A percentile compares a stretch with the other conserved stretches of the same genome.
Evolutionary conservation across 2,329 filamentous ascomycete species (phyloP).

Genomic region (Teratosphaeria nubilosa): DNA sequence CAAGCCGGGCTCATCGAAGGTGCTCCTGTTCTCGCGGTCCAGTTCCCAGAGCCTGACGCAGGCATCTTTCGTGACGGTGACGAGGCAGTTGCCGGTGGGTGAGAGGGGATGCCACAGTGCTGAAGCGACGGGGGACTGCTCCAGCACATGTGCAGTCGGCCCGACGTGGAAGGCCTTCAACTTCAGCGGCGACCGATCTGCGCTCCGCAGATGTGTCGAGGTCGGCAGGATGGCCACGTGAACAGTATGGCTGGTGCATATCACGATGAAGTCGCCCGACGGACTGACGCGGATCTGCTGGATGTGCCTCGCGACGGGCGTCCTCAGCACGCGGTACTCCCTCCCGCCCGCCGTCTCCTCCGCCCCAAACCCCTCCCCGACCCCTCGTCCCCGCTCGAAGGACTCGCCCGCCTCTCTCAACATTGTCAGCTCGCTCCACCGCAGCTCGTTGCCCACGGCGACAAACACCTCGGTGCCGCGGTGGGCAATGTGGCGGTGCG

Average conservation of each 20-base stretch:
- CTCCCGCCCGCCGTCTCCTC: conserved; percentile 1
- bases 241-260: conserved; percentile 77
- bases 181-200: conserved; percentile 59
- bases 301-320: conserved; percentile 71
- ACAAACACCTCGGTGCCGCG: conserved; percentile 83
- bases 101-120: conserved; percentile 90
- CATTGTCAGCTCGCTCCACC: conserved; percentile 77
- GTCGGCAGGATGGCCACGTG: conserved; percentile 82
- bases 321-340: conserved; percentile 46
- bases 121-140: conserved; percentile 68
- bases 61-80: conserved; percentile 82
- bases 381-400: conserved; percentile 4
- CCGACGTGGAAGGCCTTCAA: conserved; percentile 86
- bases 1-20: conserved; percentile 73
- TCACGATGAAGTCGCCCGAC: conserved; percentile 68
- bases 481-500: conserved; percentile 58
- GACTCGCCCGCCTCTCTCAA: conserved; percentile 51
- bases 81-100: conserved; percentile 66
- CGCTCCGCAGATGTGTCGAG: conserved; percentile 60
- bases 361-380: conserved; percentile 1
- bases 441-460: conserved; percentile 77
- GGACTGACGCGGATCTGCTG: conserved; percentile 79
- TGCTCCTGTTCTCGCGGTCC: conserved; percentile 71
- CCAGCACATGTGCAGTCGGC: conserved; percentile 81
- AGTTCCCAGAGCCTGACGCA: conserved; percentile 87